Conservation (phyloP, 352 stramenopile genomes). For the Pythium utonaiense region DNA sequence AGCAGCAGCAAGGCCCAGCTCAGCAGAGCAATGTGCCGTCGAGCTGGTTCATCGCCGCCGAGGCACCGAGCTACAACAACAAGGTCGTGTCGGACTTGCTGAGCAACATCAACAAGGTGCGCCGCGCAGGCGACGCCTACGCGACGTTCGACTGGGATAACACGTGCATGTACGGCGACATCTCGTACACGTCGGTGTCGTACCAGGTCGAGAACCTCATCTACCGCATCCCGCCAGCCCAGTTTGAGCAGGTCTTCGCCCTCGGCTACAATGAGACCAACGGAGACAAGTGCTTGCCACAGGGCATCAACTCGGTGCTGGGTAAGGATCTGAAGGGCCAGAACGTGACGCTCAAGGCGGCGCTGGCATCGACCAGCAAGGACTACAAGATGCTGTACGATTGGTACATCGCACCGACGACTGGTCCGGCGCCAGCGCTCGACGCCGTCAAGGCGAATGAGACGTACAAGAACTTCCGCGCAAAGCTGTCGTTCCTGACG, state of each 20-base stretch:
- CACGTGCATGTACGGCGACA: conserved; percentile 65
- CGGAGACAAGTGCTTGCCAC: conserved; percentile 41
- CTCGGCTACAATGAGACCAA: conserved; percentile 50
- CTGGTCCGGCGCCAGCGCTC: conserved; percentile 7
- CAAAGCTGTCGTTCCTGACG: conserved; percentile 47
- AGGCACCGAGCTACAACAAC: conserved; percentile 61
- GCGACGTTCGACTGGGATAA: conserved; percentile 65
- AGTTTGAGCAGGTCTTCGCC: conserved; percentile 43
- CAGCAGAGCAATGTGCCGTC: background rate
- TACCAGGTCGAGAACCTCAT: conserved; percentile 58
- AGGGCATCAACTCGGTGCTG: conserved; percentile 42
- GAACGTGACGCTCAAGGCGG: conserved; percentile 39
- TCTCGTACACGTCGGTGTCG: conserved; percentile 58
- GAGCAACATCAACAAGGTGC: conserved; percentile 30
- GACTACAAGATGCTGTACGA: conserved; percentile 40
- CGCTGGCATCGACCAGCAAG: conserved; percentile 15
- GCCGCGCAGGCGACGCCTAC: conserved; percentile 38
- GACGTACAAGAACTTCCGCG: conserved; percentile 56
- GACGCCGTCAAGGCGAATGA: conserved; percentile 31
- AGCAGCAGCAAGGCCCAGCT: background rate
- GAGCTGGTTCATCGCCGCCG: conserved; percentile 40
- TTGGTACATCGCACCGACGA: conserved; percentile 42
- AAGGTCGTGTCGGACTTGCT: conserved; percentile 37
- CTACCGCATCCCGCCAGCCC: conserved; percentile 40
- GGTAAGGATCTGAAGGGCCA: conserved; percentile 36